Evolutionary conservation across 2,329 filamentous ascomycete species (phyloP).

Genomic region (Clonostachys rosea): DNA sequence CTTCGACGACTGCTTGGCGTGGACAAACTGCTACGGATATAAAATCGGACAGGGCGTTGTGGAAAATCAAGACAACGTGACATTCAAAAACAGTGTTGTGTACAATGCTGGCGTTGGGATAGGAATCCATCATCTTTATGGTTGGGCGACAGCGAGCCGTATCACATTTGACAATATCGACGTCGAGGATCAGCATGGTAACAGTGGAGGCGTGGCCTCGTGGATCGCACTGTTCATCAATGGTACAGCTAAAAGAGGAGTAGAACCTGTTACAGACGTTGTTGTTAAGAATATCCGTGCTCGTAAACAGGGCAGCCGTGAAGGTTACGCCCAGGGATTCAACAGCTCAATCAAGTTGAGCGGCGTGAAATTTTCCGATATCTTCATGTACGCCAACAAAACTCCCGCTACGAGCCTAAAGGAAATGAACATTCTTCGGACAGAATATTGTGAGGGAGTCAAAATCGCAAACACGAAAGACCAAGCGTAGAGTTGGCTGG

Average conservation of each 20-base stretch:
- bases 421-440: neutral
- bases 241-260: neutral
- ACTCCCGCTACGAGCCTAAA: neutral
- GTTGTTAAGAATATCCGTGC: neutral
- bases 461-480: neutral
- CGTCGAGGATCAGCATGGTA: neutral
- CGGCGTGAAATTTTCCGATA: neutral
- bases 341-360: neutral
- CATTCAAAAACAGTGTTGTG: neutral
- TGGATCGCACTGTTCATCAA: neutral
- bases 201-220: neutral
- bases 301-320: neutral
- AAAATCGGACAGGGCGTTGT: constrained; percentile 1
- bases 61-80: neutral
- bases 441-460: neutral
- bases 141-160: neutral
- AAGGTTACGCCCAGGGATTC: neutral
- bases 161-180: constrained; percentile 1
- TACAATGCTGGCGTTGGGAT: constrained; percentile 1
- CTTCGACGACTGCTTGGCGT: constrained; percentile 1
- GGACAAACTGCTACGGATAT: neutral
- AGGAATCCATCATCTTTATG: neutral
- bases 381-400: constrained; percentile 1
- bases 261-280: neutral
- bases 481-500: too few species aligned